These are phyloP conservation scores for Phytopythium delawarense DNA, from an alignment of 352 stramenopile genomes.

Conservation along the genomic window DNA sequence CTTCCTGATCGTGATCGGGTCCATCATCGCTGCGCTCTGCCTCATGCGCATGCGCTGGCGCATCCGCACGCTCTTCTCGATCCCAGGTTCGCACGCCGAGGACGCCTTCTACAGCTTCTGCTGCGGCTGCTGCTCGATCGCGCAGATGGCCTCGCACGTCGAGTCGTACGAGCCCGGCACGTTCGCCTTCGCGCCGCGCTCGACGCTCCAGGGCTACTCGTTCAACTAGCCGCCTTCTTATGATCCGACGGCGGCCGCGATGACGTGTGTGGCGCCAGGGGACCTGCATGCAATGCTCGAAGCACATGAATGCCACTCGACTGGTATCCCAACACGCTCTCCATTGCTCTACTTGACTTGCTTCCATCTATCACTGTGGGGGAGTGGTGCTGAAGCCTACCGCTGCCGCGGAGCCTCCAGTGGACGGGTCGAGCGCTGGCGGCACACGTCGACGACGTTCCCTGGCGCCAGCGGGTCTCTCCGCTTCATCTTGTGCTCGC, in stretches of 20 bases:
- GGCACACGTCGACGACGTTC: background rate
- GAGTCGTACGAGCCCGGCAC: constrained; percentile 69
- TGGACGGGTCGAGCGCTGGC: background rate
- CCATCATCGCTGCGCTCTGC: constrained; percentile 34
- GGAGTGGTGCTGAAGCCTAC: background rate
- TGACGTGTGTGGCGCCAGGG: background rate
- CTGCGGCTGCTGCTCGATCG: constrained; percentile 73
- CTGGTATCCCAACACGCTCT: background rate
- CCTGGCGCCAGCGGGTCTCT: background rate
- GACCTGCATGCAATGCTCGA: background rate
- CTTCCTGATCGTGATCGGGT: constrained; percentile 37
- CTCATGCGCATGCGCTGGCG: constrained; percentile 50
- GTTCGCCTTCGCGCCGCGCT: constrained; percentile 53
- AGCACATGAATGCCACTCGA: background rate
- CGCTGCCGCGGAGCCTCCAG: background rate
- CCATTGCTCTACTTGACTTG: background rate
- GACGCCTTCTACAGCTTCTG: constrained; percentile 43
- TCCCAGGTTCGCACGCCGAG: constrained; percentile 53
- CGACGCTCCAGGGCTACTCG: constrained; percentile 64
- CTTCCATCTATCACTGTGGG: background rate
- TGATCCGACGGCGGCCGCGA: background rate
- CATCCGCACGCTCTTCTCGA: constrained; percentile 55
- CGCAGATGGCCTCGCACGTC: constrained; percentile 77
- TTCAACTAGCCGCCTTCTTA: constrained; percentile 26
- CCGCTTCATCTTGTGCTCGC: background rate